These are phyloP conservation scores for Boletus vermiculosoides DNA, from an alignment of 768 basidiomycete genomes.

Conservation along the genomic window DNA sequence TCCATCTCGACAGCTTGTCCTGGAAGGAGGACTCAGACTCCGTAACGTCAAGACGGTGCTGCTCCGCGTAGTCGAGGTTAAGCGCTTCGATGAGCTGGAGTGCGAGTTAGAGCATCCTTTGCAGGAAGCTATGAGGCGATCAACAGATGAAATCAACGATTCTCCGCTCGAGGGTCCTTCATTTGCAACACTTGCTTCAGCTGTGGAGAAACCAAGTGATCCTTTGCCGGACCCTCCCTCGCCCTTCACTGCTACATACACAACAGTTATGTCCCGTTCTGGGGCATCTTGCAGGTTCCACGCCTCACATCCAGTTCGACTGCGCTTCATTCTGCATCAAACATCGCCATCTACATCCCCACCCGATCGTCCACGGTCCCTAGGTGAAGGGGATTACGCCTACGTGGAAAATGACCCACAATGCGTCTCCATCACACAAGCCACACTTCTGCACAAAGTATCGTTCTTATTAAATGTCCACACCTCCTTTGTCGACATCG, in stretches of 20 bases:
- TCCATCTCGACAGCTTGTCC: slow-evolving; percentile 63
- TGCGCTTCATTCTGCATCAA: slow-evolving; percentile 80
- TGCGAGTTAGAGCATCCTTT: slow-evolving; percentile 32
- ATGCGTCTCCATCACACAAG: slow-evolving; percentile 75
- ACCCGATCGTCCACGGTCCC: slow-evolving; percentile 42
- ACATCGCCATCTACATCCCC: slow-evolving; percentile 51
- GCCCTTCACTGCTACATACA: slow-evolving; percentile 43
- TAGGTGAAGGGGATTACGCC: slow-evolving; percentile 43
- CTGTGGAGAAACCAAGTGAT: slow-evolving; percentile 32
- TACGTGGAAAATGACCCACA: slow-evolving; percentile 58
- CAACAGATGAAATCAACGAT: slow-evolving; percentile 15
- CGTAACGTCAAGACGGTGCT: slow-evolving; percentile 82
- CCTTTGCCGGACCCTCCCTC: slow-evolving; percentile 42
- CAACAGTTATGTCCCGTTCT: slow-evolving; percentile 70
- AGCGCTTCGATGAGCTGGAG: slow-evolving; percentile 39
- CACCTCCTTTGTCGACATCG: slow-evolving; percentile 73
- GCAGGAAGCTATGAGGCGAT: slow-evolving; percentile 16
- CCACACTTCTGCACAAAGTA: slow-evolving; percentile 80
- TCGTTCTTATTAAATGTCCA: slow-evolving; percentile 73
- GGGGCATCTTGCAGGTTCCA: slow-evolving; percentile 94
- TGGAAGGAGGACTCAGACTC: slow-evolving; percentile 68
- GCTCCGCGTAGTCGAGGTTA: slow-evolving; percentile 61
- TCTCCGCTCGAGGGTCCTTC: slow-evolving; percentile 33
- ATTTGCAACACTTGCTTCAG: slow-evolving; percentile 22
- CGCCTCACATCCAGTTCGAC: slow-evolving; percentile 63